Evolutionary conservation across 306 rosid genomes (phyloP).

Genomic region (Elaeagnus macrophylla): DNA sequence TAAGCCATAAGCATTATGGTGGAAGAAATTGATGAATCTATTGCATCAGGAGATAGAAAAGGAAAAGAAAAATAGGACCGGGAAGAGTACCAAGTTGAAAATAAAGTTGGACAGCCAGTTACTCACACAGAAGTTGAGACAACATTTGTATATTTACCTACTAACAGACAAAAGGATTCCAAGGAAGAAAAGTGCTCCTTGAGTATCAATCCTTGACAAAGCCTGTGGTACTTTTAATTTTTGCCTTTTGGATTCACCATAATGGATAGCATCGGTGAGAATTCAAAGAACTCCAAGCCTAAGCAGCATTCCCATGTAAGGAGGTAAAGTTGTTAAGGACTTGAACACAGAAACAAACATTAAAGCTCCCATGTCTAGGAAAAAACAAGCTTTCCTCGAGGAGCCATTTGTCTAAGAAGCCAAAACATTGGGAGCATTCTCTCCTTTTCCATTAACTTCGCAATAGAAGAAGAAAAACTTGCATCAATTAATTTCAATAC

Average conservation of each 20-base stretch:
- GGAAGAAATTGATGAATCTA: too few relatives aligned
- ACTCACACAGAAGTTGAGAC: slow-evolving; percentile 1
- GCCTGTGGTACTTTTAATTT: slow-evolving; percentile 92
- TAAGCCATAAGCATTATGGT: too few relatives aligned
- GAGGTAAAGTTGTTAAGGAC: slow-evolving; percentile 85
- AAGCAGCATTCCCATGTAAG: slow-evolving; percentile 81
- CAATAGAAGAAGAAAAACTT: slow-evolving; percentile 28
- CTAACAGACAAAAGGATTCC: slow-evolving; percentile 90
- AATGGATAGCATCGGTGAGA: slow-evolving; percentile 88
- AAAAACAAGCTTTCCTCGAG: slow-evolving; percentile 85
- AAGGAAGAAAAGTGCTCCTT: slow-evolving; percentile 85
- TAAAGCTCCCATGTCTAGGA: slow-evolving; percentile 76
- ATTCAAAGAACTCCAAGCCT: slow-evolving; percentile 95
- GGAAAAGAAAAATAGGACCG: too few relatives aligned
- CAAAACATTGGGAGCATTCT: slow-evolving; percentile 40
- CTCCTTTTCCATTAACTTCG: slow-evolving; percentile 70
- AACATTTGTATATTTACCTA: slow-evolving; percentile 40
- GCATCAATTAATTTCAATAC: slow-evolving; percentile 9
- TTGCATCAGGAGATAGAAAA: too few relatives aligned
- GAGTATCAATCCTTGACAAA: slow-evolving; percentile 87
- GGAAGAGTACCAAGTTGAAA: slow-evolving; percentile 80
- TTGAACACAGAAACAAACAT: slow-evolving; percentile 83
- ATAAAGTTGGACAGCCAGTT: slow-evolving; percentile 5
- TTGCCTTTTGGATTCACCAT: slow-evolving; percentile 86
- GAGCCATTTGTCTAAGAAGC: slow-evolving; percentile 93